Percentiles rank a stretch among this genome's conserved stretches.
These are phyloP conservation scores for Euphorbia tirucalli DNA, from an alignment of 345 rosid species.

Conservation along the genomic window DNA sequence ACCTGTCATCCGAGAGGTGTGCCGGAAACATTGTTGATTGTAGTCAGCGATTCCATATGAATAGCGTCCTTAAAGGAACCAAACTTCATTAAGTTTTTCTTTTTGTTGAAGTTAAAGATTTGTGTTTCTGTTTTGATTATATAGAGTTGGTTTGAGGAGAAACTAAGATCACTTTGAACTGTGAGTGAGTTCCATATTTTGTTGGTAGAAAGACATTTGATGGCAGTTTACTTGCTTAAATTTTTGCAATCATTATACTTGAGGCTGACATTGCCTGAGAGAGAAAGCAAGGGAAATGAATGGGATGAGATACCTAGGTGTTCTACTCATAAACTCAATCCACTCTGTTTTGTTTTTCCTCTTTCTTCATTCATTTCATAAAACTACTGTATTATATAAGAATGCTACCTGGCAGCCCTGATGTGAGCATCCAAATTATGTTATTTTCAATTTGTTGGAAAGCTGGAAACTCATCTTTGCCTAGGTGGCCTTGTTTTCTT, in stretches of 20 bases:
- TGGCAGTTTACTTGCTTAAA: not conserved
- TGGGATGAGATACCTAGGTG: not conserved
- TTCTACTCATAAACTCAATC: not conserved
- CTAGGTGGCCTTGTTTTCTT: not conserved
- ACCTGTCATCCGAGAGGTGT: not conserved
- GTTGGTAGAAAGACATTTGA: not conserved
- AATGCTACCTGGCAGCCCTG: not conserved
- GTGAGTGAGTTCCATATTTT: not conserved
- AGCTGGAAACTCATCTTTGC: not conserved
- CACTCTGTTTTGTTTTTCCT: not conserved
- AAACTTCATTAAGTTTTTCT: not conserved
- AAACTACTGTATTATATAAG: not conserved
- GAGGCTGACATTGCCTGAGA: not conserved
- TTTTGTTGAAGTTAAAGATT: not conserved
- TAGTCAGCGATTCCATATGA: not conserved
- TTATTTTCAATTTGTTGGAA: not conserved
- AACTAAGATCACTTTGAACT: not conserved
- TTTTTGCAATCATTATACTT: not conserved
- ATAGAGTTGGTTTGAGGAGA: not conserved
- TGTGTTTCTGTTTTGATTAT: not conserved
- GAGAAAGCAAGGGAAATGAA: not conserved
- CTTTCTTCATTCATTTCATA: not conserved
- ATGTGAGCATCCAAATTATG: not conserved
- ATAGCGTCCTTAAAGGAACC: not conserved
- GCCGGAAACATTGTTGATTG: not conserved